phyloP scores from a whole-genome alignment of 495 filamentous ascomycete genomes.

The Penicillium herquei region DNA sequence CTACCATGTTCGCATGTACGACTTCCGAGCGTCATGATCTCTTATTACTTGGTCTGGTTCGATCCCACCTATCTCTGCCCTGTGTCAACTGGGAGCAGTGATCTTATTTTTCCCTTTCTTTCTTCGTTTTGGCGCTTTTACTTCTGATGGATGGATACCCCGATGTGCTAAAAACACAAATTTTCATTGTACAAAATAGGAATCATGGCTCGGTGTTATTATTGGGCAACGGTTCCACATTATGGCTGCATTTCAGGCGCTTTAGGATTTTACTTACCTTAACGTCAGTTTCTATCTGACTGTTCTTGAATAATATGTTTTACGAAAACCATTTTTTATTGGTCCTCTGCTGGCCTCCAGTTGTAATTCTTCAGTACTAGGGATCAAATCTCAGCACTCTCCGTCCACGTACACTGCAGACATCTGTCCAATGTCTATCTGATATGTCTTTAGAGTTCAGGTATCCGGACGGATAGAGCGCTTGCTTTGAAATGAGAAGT shows the following conservation, averaged over 20 bases:
- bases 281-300: background rate
- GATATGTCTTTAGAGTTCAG: no score
- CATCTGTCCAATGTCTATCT: no score
- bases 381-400: no score
- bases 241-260: conserved; percentile 11
- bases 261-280: background rate
- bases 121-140: conserved; percentile 7
- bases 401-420: no score
- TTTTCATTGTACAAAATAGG: conserved; percentile 3
- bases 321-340: background rate
- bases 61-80: background rate
- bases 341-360: no score
- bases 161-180: conserved; percentile 11
- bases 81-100: background rate
- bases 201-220: background rate
- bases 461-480: no score
- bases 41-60: conserved; percentile 4
- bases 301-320: no score
- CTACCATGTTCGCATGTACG: conserved; percentile 83
- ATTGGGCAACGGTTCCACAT: background rate
- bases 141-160: conserved; percentile 21
- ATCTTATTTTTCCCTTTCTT: background rate
- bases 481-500: no score
- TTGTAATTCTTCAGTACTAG: background rate
- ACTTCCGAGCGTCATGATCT: conserved; percentile 56